phyloP scores from a whole-genome alignment of 352 stramenopile genomes.

The Pythium volutum region DNA sequence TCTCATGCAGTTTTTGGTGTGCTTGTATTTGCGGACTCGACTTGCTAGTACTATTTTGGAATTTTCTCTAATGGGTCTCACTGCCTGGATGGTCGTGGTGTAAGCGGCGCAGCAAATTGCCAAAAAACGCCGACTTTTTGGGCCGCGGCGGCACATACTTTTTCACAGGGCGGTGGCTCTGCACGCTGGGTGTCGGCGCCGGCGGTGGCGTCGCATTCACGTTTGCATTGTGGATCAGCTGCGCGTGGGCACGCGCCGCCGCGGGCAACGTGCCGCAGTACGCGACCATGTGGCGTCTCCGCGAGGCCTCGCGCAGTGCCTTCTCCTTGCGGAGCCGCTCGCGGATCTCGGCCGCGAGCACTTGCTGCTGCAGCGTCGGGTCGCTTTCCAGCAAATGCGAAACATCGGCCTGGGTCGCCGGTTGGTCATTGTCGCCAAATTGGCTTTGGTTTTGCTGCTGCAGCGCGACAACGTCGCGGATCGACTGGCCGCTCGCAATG shows the following conservation, averaged over 20 bases:
- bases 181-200: constrained; percentile 17
- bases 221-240: background rate
- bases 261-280: constrained; percentile 29
- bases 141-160: constrained; percentile 21
- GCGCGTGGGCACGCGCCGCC: constrained; percentile 9
- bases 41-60: background rate
- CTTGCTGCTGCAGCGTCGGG: constrained; percentile 34
- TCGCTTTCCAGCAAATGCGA: constrained; percentile 33
- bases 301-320: constrained; percentile 37
- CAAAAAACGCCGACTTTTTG: constrained; percentile 26
- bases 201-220: background rate
- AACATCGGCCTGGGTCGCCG: constrained; percentile 27
- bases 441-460: constrained; percentile 21
- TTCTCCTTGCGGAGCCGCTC: constrained; percentile 42
- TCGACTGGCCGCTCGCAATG: constrained; percentile 25
- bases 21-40: too few species aligned
- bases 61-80: background rate
- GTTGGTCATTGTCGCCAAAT: constrained; percentile 7
- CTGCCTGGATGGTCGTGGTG: constrained; percentile 1
- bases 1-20: too few species aligned
- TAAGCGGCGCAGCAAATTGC: constrained; percentile 18
- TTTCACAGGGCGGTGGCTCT: constrained; percentile 24
- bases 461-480: constrained; percentile 30
- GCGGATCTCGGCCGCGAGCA: constrained; percentile 39
- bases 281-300: constrained; percentile 31